phyloP scores from a whole-genome alignment of 495 filamentous ascomycete species.

The Talaromyces nanjingensis region DNA sequence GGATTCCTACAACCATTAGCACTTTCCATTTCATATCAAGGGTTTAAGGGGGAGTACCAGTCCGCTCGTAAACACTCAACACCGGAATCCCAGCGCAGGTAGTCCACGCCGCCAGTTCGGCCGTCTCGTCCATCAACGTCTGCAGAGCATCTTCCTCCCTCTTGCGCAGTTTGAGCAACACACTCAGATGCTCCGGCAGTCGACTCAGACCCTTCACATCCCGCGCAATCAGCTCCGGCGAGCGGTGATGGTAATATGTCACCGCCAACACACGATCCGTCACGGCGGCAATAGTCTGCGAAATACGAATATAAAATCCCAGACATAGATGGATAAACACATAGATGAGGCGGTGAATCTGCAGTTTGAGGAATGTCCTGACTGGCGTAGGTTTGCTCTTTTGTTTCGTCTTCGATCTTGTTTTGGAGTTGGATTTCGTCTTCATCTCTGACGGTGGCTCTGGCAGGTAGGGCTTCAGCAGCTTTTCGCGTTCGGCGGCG shows the following conservation, averaged over 20 bases:
- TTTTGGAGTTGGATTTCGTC: slow-evolving; percentile 10
- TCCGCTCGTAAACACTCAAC: slow-evolving; percentile 86
- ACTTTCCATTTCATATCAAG: neutral
- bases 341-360: slow-evolving; percentile 64
- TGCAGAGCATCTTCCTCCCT: slow-evolving; percentile 66
- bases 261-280: slow-evolving; percentile 68
- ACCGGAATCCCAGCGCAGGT: slow-evolving; percentile 76
- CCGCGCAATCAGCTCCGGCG: slow-evolving; percentile 79
- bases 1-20: slow-evolving; percentile 49
- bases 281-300: slow-evolving; percentile 70
- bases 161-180: slow-evolving; percentile 70
- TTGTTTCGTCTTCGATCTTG: slow-evolving; percentile 8
- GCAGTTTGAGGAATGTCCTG: slow-evolving; percentile 58
- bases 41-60: slow-evolving; percentile 45
- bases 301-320: slow-evolving; percentile 74
- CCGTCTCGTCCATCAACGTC: slow-evolving; percentile 77
- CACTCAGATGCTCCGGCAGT: slow-evolving; percentile 78
- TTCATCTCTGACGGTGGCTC: slow-evolving; percentile 36
- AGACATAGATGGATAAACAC: slow-evolving; percentile 73
- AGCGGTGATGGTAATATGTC: slow-evolving; percentile 86
- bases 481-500: slow-evolving; percentile 58
- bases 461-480: slow-evolving; percentile 74
- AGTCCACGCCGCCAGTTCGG: slow-evolving; percentile 88
- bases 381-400: slow-evolving; percentile 38
- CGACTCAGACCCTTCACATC: slow-evolving; percentile 71